Base-by-base conservation (phyloP, 768 basidiomycete species). In the Steccherinum ochraceum region DNA sequence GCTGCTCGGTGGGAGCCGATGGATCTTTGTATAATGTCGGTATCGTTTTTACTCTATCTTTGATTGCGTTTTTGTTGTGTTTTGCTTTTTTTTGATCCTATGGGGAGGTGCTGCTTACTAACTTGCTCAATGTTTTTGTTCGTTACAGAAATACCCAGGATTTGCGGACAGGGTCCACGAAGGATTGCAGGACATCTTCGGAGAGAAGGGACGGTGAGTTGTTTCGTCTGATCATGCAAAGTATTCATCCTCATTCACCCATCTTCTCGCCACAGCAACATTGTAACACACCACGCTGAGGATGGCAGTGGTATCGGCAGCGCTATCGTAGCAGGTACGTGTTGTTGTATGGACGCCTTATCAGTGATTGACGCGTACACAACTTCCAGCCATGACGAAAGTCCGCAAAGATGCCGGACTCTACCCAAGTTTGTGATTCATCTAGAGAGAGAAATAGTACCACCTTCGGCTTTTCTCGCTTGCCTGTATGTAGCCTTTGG, bases 231-330 rank as follows among this genome's bases (percentile, higher is more conserved):
- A n/a, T 49, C 16, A 45, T 45, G 46, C 3, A 21, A 25, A n/a
- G 23, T 30, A 23, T 46, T n/a, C n/a, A n/a, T n/a, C n/a, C n/a
- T n/a, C n/a, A n/a, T n/a, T n/a, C n/a, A n/a, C n/a, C n/a, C 4
- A 27, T 18, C 19, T 5, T 44, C 24, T 20, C 27, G 19, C 18
- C 27, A n/a, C 55, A 84, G 78, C 59, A 85, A 83, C 55, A 86
- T 92, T 58, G 63, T 80, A 12, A 92, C 89, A 0, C 77, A 86
- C 64, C 89, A 88, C 61, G 92, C 92, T 12, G 91, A 90, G 66
- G 91, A 92, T 64, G 89, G 91, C 46, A 91, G 88, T 56, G 95
- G 95, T 58, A 93, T 98, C 24, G 95, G 96, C 12, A 91, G 89
- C 58, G 93, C 93, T 5, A 96, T 98, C 65, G 96, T 99, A 60